These are phyloP conservation scores for Flaveria floridana DNA, from an alignment of 140 eudicot species.

Conservation along the genomic window DNA sequence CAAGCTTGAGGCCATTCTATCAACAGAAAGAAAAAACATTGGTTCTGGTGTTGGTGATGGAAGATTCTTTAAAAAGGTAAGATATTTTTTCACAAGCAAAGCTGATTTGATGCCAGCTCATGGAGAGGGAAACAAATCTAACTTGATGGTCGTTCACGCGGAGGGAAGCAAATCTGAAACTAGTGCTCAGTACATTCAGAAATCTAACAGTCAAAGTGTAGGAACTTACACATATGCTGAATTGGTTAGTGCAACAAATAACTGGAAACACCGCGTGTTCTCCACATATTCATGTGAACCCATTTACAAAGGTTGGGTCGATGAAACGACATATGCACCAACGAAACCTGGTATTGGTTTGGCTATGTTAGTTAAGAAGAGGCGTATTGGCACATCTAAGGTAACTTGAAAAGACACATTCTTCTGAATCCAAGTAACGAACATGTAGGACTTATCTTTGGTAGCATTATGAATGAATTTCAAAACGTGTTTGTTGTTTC, in stretches of 20 bases:
- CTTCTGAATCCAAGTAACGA: not conserved
- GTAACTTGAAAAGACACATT: not conserved
- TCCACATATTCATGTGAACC: not conserved
- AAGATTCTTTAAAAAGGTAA: constrained; percentile 20
- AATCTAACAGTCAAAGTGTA: not conserved
- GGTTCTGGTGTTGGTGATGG: constrained; percentile 14
- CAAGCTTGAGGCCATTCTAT: constrained; percentile 27
- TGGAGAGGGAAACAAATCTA: not conserved
- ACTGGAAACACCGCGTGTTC: not conserved
- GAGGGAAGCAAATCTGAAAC: not conserved
- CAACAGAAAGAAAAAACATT: constrained; percentile 9
- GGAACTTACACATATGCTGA: constrained; percentile 23
- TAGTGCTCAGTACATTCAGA: not conserved
- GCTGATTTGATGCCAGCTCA: not conserved
- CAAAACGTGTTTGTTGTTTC: not conserved
- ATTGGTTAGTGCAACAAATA: constrained; percentile 5
- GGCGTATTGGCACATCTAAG: not conserved
- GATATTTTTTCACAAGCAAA: not conserved
- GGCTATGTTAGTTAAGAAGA: constrained; percentile 28
- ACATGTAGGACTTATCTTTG: not conserved
- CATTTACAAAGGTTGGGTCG: constrained; percentile 38
- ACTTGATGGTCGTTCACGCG: not conserved
- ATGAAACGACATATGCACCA: constrained; percentile 38
- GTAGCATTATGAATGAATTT: not conserved
- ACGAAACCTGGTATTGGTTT: constrained; percentile 33